Conservation (phyloP, 192 early-diverging fungal species). For the Coemansia sp. region DNA sequence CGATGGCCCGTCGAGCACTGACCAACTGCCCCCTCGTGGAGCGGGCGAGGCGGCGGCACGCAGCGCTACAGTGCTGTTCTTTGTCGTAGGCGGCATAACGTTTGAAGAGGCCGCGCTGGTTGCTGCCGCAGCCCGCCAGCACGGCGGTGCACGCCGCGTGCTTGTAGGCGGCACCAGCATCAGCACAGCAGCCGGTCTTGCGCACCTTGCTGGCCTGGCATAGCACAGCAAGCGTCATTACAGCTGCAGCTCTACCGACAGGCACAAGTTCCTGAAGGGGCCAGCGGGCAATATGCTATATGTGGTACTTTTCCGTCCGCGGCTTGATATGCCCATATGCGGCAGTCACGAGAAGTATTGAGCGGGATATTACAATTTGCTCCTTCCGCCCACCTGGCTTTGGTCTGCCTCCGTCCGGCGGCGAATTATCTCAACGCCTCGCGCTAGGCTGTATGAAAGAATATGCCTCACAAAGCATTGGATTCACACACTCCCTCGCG, state of each 20-base stretch:
- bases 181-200: not conserved
- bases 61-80: constrained; percentile 28
- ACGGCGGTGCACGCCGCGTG: constrained; percentile 21
- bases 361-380: too few species aligned
- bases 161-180: constrained; percentile 27
- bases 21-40: constrained; percentile 1
- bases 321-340: too few species aligned
- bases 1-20: not conserved
- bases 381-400: too few species aligned
- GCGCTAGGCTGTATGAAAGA: too few species aligned
- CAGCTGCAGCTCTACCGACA: too few species aligned
- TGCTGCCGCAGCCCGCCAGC: constrained; percentile 18
- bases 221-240: not conserved
- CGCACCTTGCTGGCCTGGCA: not conserved
- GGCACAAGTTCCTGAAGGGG: constrained; percentile 3
- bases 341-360: too few species aligned
- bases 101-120: constrained; percentile 32
- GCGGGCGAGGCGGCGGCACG: constrained; percentile 22
- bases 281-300: too few species aligned
- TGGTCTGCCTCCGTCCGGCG: too few species aligned
- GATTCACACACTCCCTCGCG: too few species aligned
- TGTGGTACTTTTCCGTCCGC: too few species aligned
- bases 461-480: too few species aligned
- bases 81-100: constrained; percentile 42
- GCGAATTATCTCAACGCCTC: too few species aligned